These are phyloP conservation scores for Rubroshorea leprosula DNA, from an alignment of 345 rosid species.

Conservation along the genomic window DNA sequence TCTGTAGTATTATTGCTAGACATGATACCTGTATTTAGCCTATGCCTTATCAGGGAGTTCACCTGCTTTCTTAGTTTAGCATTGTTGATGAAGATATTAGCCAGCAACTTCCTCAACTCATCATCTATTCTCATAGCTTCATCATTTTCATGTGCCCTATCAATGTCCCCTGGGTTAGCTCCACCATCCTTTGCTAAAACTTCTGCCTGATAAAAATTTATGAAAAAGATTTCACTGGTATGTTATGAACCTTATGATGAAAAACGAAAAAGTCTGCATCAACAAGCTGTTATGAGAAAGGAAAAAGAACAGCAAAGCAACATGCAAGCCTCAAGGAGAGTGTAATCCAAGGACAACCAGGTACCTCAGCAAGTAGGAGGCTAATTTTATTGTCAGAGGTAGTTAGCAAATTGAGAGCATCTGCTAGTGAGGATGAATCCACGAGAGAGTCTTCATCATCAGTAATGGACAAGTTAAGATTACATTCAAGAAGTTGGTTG, in stretches of 20 bases:
- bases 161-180: slow-evolving; percentile 17
- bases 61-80: slow-evolving; percentile 65
- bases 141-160: slow-evolving; percentile 13
- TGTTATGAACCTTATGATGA: too few species aligned
- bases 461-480: slow-evolving; percentile 33
- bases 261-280: too few species aligned
- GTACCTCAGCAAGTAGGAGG: slow-evolving; percentile 48
- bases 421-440: slow-evolving; percentile 39
- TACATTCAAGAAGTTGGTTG: slow-evolving; percentile 55
- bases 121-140: too few species aligned
- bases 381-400: slow-evolving; percentile 48
- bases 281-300: too few species aligned
- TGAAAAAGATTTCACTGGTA: too few species aligned
- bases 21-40: slow-evolving; percentile 21
- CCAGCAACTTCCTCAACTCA: slow-evolving; percentile 53
- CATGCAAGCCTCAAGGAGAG: too few species aligned
- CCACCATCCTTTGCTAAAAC: slow-evolving; percentile 37
- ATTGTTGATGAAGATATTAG: slow-evolving; percentile 44
- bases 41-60: slow-evolving; percentile 36
- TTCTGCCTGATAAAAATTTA: slow-evolving; percentile 68
- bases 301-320: neutral
- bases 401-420: slow-evolving; percentile 47
- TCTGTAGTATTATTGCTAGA: slow-evolving; percentile 12
- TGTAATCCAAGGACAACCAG: too few species aligned
- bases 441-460: slow-evolving; percentile 35